These are phyloP conservation scores for Gracilaria domingensis DNA, from an alignment of 23 red algal genomes.

Conservation along the genomic window DNA sequence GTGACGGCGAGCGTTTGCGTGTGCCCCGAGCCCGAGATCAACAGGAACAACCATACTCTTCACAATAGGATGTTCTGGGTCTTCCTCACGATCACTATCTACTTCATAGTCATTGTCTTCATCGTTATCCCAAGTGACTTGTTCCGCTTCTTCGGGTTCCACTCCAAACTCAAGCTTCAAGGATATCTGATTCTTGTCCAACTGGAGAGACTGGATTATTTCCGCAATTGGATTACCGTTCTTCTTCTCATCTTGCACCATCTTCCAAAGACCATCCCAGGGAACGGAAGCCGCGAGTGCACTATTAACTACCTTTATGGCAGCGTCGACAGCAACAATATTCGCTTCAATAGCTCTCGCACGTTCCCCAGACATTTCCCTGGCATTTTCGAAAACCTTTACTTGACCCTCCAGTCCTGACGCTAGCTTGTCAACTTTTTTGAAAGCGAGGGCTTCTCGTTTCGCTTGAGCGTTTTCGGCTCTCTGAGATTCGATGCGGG, in stretches of 20 bases:
- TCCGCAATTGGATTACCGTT: slow-evolving; percentile 91
- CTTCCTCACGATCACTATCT: neutral
- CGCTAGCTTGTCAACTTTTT: slow-evolving; percentile 86
- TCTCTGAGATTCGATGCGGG: slow-evolving; percentile 69
- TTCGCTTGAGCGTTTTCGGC: slow-evolving; percentile 58
- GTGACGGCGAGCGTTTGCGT: slow-evolving; percentile 91
- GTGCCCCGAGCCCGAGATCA: slow-evolving; percentile 76
- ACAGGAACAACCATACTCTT: slow-evolving; percentile 74
- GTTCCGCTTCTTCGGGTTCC: slow-evolving; percentile 43
- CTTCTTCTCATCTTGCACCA: slow-evolving; percentile 88
- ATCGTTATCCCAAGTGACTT: slow-evolving; percentile 9
- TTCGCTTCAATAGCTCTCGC: slow-evolving; percentile 88
- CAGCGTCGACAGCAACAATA: slow-evolving; percentile 87
- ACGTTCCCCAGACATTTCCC: slow-evolving; percentile 46
- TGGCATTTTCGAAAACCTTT: slow-evolving; percentile 61
- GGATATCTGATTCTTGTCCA: slow-evolving; percentile 90
- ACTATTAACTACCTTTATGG: slow-evolving; percentile 79
- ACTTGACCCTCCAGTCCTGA: slow-evolving; percentile 82
- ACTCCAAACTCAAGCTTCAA: slow-evolving; percentile 76
- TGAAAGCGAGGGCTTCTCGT: slow-evolving; percentile 62
- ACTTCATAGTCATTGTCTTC: slow-evolving; percentile 51
- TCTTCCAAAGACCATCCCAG: slow-evolving; percentile 88
- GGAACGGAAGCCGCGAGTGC: slow-evolving; percentile 81
- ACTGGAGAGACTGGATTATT: slow-evolving; percentile 89
- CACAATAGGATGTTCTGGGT: neutral